phyloP scores from a whole-genome alignment of 75 land plant species.

The Cryptomeria japonica region DNA sequence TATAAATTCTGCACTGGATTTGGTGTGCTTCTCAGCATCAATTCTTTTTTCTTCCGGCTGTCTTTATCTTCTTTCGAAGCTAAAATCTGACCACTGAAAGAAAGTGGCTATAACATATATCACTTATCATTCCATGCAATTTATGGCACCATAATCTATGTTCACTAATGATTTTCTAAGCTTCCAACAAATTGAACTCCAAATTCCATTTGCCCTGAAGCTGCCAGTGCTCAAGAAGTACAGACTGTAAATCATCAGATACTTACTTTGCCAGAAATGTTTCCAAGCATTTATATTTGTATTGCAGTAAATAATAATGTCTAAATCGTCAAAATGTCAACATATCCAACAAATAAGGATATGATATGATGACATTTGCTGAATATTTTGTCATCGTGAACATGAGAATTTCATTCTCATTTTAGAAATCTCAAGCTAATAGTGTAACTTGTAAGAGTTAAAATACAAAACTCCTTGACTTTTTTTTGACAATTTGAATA shows the following conservation, averaged over 20 bases:
- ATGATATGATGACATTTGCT: neutral
- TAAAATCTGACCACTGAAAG: conserved; percentile 10
- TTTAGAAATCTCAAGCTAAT: neutral
- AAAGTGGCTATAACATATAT: neutral
- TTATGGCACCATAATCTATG: neutral
- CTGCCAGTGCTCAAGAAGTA: neutral
- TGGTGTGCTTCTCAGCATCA: conserved; percentile 74
- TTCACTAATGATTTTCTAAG: neutral
- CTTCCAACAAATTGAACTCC: neutral
- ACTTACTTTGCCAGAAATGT: neutral
- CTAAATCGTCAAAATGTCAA: neutral
- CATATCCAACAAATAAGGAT: neutral
- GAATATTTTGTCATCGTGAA: neutral
- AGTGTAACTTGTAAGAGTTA: neutral
- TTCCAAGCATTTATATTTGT: neutral
- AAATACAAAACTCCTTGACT: neutral
- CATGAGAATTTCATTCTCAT: neutral
- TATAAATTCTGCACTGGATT: conserved; percentile 49
- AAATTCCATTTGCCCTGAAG: neutral
- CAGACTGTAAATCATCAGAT: neutral
- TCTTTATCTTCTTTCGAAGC: conserved; percentile 69
- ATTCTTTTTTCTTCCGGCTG: conserved; percentile 65
- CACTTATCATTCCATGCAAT: neutral
- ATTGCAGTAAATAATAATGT: neutral
- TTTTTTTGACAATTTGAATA: neutral